Evolutionary conservation across 257 asterid genomes (phyloP).

Genomic region (Vinca minor): DNA sequence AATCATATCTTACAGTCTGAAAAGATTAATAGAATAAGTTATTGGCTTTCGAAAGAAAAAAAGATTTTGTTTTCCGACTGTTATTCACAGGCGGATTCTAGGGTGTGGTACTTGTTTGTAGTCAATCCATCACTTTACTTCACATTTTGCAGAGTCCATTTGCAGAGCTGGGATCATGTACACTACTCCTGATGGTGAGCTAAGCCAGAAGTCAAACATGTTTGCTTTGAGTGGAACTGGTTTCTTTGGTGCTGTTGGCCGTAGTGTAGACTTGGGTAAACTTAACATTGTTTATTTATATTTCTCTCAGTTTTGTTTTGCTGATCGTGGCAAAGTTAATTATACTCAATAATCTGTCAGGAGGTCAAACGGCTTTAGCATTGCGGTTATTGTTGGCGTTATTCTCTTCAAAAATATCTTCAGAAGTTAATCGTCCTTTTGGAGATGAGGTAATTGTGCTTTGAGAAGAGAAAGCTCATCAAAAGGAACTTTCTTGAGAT

Average conservation of each 20-base stretch:
- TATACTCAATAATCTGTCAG: conserved; percentile 22
- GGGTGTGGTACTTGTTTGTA: conserved; percentile 2
- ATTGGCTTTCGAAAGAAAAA: too few species aligned
- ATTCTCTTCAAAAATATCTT: conserved; percentile 73
- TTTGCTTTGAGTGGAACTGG: conserved; percentile 76
- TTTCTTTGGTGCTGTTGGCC: conserved; percentile 75
- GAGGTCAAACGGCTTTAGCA: conserved; percentile 87
- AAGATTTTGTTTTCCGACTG: not conserved
- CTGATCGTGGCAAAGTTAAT: conserved; percentile 3
- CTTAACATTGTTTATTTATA: not conserved
- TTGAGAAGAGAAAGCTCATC: not conserved
- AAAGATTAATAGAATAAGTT: too few species aligned
- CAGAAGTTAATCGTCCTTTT: conserved; percentile 62
- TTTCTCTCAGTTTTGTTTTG: not conserved
- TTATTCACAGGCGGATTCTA: not conserved
- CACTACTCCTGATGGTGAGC: conserved; percentile 39
- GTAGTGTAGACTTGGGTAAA: conserved; percentile 81
- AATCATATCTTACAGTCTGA: not conserved
- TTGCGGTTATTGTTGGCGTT: conserved; percentile 69
- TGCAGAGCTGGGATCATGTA: conserved; percentile 98
- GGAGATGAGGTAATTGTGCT: conserved; percentile 63
- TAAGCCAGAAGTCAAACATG: conserved; percentile 50
- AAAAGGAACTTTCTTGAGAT: not conserved
- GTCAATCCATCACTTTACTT: conserved; percentile 49
- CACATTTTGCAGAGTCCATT: conserved; percentile 52